Base-by-base conservation (phyloP, 2,329 filamentous ascomycete species). In the Botrytis porri region DNA sequence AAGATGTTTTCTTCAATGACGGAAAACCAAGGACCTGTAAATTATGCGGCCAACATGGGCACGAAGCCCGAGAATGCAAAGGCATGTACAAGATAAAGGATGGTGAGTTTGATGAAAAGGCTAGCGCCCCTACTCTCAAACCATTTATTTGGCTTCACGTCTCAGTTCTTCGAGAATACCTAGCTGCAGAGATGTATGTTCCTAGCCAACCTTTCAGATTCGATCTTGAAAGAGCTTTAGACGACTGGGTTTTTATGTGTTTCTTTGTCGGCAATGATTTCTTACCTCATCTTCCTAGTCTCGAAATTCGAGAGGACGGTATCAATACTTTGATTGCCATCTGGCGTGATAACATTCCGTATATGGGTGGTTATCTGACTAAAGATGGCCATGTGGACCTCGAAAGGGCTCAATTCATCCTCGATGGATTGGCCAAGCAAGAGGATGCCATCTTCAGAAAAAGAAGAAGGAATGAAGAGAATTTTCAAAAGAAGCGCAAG, bases 191-290 rank as follows among this genome's bases (percentile, higher is more conserved):
- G 83, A 89, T 99, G 79, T 88, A 92, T 79, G 91, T 98, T 48
- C 91, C 93, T 29, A 88, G 90, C 72, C 88, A 97, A 77, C 91
- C 91, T 2, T 98, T 98, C 83, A 88, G 89, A 71, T 98, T 97
- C 82, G 94, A 99, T 81, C 86, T 99, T 62, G 96, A 99, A 83
- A 90, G 96, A 76, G 95, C 95, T 39, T 88, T 98, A 74, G 96
- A 98, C 82, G 95, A 98, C 81, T 98, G 95, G 96, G 94, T 98
- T 22, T 98, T 98, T 82, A 96, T 98, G 90, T 98, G 95, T 84
- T 98, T 97, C 84, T 98, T 98, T 81, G 95, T 98, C 73, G 95
- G 95, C 77, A 99, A 99, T 83, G 97, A 99, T 85, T 99, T 99
- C 84, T 84, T 99, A 77, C 96, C 96, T 69, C 96, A 99, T 86